A percentile compares a stretch with the other conserved stretches of the same genome.
phyloP scores from a whole-genome alignment of 768 basidiomycete genomes.

The Rhodocollybia butyracea region DNA sequence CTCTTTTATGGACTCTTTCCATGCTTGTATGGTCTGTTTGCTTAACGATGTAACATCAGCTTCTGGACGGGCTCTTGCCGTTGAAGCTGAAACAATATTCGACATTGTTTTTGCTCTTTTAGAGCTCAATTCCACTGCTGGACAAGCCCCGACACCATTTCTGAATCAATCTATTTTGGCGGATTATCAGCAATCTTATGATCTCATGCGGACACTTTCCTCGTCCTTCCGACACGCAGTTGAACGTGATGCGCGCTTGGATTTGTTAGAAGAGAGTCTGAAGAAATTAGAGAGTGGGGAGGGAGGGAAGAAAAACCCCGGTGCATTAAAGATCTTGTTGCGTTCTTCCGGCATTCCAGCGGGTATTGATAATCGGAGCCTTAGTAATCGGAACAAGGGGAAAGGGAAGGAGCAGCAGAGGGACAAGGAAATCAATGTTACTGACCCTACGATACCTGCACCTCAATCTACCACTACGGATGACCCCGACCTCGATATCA shows the following conservation, averaged over 20 bases:
- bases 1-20: conserved; percentile 66
- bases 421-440: conserved; percentile 24
- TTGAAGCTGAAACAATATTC: conserved; percentile 51
- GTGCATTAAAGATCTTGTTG: conserved; percentile 62
- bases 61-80: conserved; percentile 39
- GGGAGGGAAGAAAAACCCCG: conserved; percentile 35
- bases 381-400: conserved; percentile 14
- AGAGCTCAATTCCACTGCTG: conserved; percentile 38
- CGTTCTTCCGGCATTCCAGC: conserved; percentile 52
- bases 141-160: conserved; percentile 44
- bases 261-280: conserved; percentile 54
- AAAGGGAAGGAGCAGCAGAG: conserved; percentile 24
- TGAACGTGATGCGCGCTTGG: conserved; percentile 56
- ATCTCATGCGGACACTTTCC: conserved; percentile 49
- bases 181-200: conserved; percentile 72
- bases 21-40: conserved; percentile 50
- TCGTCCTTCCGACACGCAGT: conserved; percentile 39
- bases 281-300: conserved; percentile 29
- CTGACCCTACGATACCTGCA: conserved; percentile 7
- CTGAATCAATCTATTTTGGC: conserved; percentile 63
- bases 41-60: conserved; percentile 44
- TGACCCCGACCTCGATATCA: conserved; percentile 49
- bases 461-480: conserved; percentile 9
- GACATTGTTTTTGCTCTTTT: conserved; percentile 59
- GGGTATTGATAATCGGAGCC: conserved; percentile 34